These are phyloP conservation scores for Infundibulicybe gibba DNA, from an alignment of 768 basidiomycete species.

Conservation along the genomic window DNA sequence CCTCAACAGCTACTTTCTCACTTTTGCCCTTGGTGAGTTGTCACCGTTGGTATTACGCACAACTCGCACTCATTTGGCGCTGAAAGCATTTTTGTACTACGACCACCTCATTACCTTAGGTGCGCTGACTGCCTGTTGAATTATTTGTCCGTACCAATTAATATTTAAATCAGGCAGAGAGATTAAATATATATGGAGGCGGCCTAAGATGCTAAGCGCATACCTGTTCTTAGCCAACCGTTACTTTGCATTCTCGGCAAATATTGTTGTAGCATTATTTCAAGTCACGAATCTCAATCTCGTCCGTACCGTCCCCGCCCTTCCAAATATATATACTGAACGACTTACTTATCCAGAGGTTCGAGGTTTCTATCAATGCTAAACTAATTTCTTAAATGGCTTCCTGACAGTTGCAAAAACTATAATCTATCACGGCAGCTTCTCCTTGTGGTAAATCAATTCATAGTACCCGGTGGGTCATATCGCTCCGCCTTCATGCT, in stretches of 20 bases:
- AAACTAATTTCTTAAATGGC: neutral
- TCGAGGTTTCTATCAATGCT: neutral
- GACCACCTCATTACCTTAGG: too few species aligned
- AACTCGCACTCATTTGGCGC: too few species aligned
- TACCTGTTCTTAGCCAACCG: conserved; percentile 48
- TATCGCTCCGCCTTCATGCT: neutral
- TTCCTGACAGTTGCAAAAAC: conserved; percentile 30
- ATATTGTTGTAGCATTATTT: conserved; percentile 24
- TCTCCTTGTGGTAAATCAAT: conserved; percentile 38
- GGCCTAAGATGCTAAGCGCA: conserved; percentile 31
- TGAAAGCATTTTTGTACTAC: too few species aligned
- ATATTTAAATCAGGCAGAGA: conserved; percentile 26
- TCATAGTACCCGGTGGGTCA: conserved; percentile 41
- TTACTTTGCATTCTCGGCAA: conserved; percentile 41
- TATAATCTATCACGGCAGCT: conserved; percentile 37
- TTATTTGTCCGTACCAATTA: neutral
- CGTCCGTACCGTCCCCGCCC: conserved; percentile 11
- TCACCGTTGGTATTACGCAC: too few species aligned
- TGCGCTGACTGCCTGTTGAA: too few species aligned
- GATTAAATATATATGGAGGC: conserved; percentile 40
- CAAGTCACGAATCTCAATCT: conserved; percentile 19
- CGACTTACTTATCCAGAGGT: conserved; percentile 8
- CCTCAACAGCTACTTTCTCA: too few species aligned
- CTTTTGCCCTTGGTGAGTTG: too few species aligned
- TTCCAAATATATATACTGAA: neutral